Base-by-base conservation (phyloP, 2,329 filamentous ascomycete genomes). In the Stemphylium vesicarium region DNA sequence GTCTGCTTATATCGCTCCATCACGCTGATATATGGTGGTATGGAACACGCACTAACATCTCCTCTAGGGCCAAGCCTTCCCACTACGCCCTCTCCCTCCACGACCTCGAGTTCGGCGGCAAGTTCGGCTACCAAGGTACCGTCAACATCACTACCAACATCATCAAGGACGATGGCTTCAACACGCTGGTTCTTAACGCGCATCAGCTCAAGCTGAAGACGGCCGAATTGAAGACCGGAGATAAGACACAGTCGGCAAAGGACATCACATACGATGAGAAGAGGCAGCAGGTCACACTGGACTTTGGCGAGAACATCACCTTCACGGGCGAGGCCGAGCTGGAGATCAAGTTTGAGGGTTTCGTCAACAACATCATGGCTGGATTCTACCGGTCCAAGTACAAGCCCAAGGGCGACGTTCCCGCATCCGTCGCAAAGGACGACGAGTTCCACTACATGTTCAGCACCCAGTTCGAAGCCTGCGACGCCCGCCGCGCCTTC, bases 401-500 rank as follows among this genome's bases (percentile, higher is more conserved):
- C 79, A 96, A 92, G 81, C 91, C 93, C 15, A 79, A 84, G 49
- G 86, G 84, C 35, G 81, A 89, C 31, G 85, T 92, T 6, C 84
- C 90, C 42, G 80, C 87, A 37, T 92, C 91, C 11, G 92, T 96
- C 1, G 90, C 92, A 24, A 89, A 83, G 70, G 92, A 87, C 53
- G 82, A 80, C 42, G 84, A 87, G 50, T 81, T 84, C 65, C 80
- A 87, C 72, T 86, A 78, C 84, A 88, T 81, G 84, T 86, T 96
- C 77, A 96, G 91, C 80, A 99, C 95, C 43, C 95, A 99, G 75
- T 99, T 99, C 72, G 95, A 99, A 81, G 89, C 93, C 40, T 96
- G 92, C 71, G 95, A 99, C 78, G 95, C 95, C 58, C 89, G 95
- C 62, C 85, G 93, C 64, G 94, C 95, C 8, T 97, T 99, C 79